Evolutionary conservation across 192 early-diverging fungal genomes (phyloP).

Genomic region (Rhizophagus prolifer): DNA sequence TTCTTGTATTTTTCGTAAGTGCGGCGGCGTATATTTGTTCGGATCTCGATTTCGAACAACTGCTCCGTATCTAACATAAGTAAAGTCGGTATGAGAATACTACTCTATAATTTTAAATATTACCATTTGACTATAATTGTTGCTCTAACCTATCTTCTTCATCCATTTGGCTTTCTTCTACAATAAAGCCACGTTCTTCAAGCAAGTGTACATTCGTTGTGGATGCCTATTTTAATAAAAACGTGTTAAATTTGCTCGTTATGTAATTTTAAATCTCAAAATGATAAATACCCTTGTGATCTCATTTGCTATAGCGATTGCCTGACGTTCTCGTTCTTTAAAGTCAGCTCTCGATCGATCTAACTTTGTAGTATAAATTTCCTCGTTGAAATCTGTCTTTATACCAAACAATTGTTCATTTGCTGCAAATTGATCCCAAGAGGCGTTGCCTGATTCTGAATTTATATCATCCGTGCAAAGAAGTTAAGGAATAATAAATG

Average conservation of each 20-base stretch:
- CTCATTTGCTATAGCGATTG: slow-evolving; percentile 84
- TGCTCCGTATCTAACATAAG: slow-evolving; percentile 58
- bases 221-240: slow-evolving; percentile 44
- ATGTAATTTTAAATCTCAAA: too few relatives aligned
- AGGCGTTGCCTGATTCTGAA: slow-evolving; percentile 32
- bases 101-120: not conserved
- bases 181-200: slow-evolving; percentile 79
- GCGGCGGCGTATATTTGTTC: slow-evolving; percentile 88
- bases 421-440: slow-evolving; percentile 96
- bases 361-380: slow-evolving; percentile 92
- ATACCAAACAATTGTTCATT: slow-evolving; percentile 95
- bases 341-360: slow-evolving; percentile 82
- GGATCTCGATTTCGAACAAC: slow-evolving; percentile 67
- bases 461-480: slow-evolving; percentile 33
- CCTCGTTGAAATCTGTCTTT: slow-evolving; percentile 93
- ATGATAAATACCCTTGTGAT: slow-evolving; percentile 68
- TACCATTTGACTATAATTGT: not conserved
- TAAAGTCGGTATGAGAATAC: not conserved
- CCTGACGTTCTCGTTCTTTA: slow-evolving; percentile 85
- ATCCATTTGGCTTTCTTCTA: slow-evolving; percentile 69
- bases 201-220: slow-evolving; percentile 81
- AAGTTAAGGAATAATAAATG: slow-evolving; percentile 13
- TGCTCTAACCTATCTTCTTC: slow-evolving; percentile 76
- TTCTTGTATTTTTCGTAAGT: slow-evolving; percentile 58
- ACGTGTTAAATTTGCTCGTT: too few relatives aligned